Percentiles rank a stretch among this genome's conserved stretches.
These are phyloP conservation scores for Candida silvicultrix DNA, from an alignment of 805 yeast species.

Conservation along the genomic window DNA sequence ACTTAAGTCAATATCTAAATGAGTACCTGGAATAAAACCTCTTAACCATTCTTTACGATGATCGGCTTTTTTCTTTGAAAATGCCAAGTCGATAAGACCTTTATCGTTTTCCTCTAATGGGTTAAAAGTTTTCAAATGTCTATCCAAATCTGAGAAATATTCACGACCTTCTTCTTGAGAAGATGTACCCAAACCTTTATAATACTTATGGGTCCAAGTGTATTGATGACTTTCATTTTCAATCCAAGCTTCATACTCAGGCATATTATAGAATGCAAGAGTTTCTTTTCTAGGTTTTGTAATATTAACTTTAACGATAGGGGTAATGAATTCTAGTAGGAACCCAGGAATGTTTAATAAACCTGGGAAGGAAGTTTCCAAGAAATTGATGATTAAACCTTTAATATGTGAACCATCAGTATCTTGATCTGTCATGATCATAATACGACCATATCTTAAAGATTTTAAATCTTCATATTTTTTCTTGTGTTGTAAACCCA, in stretches of 20 bases:
- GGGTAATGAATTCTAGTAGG: slow-evolving; percentile 89
- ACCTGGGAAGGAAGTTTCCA: slow-evolving; percentile 94
- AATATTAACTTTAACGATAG: slow-evolving; percentile 86
- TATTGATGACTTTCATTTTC: slow-evolving; percentile 67
- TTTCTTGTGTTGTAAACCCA: slow-evolving; percentile 93
- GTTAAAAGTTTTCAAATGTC: slow-evolving; percentile 81
- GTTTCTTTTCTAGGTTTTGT: slow-evolving; percentile 52
- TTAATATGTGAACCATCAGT: slow-evolving; percentile 98
- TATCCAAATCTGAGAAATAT: slow-evolving; percentile 79
- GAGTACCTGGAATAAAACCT: slow-evolving; percentile 87
- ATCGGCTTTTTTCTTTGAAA: slow-evolving; percentile 91
- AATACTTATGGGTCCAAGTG: slow-evolving; percentile 91
- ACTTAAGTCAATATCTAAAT: slow-evolving; percentile 67
- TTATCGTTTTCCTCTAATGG: slow-evolving; percentile 74
- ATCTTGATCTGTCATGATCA: slow-evolving; percentile 99
- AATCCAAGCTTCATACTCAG: slow-evolving; percentile 93
- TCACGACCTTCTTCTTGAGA: slow-evolving; percentile 76
- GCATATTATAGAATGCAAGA: slow-evolving; percentile 86
- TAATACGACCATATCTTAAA: slow-evolving; percentile 89
- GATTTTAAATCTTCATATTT: slow-evolving; percentile 66
- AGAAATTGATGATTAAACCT: slow-evolving; percentile 87
- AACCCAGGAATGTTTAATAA: slow-evolving; percentile 86
- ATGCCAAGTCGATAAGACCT: slow-evolving; percentile 80
- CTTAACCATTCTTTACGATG: slow-evolving; percentile 97
- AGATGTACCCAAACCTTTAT: slow-evolving; percentile 98